Evolutionary conservation across 108 stramenopile genomes (phyloP).

Genomic region (Cyclotella baltica): DNA sequence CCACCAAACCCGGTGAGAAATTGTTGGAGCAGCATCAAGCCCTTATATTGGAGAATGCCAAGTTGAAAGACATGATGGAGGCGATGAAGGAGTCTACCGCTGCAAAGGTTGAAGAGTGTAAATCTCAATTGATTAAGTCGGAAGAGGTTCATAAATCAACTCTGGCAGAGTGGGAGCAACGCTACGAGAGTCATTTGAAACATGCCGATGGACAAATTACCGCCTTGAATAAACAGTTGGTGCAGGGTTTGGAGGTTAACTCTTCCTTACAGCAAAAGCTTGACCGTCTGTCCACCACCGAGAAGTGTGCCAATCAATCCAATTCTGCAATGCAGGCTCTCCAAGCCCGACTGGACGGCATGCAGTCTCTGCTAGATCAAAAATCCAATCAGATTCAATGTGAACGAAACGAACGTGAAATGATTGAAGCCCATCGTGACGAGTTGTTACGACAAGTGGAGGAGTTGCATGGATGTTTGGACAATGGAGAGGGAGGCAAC

Average conservation of each 20-base stretch:
- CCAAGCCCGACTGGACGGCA: constrained; percentile 31
- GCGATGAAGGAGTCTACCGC: constrained; percentile 26
- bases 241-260: constrained; percentile 25
- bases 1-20: constrained; percentile 47
- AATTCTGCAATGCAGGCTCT: constrained; percentile 31
- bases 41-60: constrained; percentile 37
- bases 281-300: constrained; percentile 19
- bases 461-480: constrained; percentile 34
- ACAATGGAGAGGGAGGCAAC: too few relatives aligned
- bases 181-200: constrained; percentile 34
- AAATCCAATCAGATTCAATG: constrained; percentile 26
- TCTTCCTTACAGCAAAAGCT: constrained; percentile 33
- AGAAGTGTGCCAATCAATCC: constrained; percentile 4
- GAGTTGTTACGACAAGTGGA: constrained; percentile 34
- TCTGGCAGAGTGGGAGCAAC: constrained; percentile 26
- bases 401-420: constrained; percentile 40
- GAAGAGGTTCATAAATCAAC: constrained; percentile 27
- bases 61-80: constrained; percentile 32
- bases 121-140: constrained; percentile 19
- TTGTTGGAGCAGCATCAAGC: constrained; percentile 16
- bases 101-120: constrained; percentile 32
- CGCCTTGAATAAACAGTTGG: constrained; percentile 34
- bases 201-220: constrained; percentile 40
- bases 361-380: constrained; percentile 31
- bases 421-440: constrained; percentile 42